Base-by-base conservation (phyloP, 1,284 basidiomycete species). In the Puccinia novopanici region DNA sequence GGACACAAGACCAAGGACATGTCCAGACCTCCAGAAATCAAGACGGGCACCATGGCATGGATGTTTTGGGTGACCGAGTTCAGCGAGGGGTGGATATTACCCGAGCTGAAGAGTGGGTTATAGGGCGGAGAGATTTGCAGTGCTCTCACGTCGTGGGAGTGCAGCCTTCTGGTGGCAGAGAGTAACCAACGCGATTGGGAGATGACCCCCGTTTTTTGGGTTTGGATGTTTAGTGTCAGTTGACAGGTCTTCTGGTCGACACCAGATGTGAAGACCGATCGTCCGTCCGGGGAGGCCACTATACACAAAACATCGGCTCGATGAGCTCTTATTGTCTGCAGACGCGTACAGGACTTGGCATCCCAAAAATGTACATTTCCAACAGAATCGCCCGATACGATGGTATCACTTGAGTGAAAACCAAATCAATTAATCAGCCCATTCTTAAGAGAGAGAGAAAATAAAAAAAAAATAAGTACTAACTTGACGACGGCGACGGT, bases 351-450 rank as follows among this genome's bases (percentile, higher is more conserved):
- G 67, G 93, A 95, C 82, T 89, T 88, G 17, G 92, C 90, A 85
- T 99, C 96, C 93, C 95, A 99, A 86, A 99, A 97, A 83, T 94
- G 97, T 82, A 99, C 94, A 84, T 90, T 91, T 34, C 97, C 97
- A 73, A 98, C 88, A 8, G 95, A 98, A 86, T 99, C 97, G 19
- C 95, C 96, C 2, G 94, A 95, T 52, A 98, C 89, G 77, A 98
- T 92, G 0, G 93, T 96, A 19, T 93, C 93, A 98, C 93, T 6
- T 92, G 93, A 54, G 0, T 83, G 30, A 40, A 70, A 54, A 74
- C 63, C 24, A 27, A 61, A 17, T 52, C 10, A 4, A 63, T 15
- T 45, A 10, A 19, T 37, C 22, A 68, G 59, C 70, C 40, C 52
- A 22, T 19, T 67, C 8, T 40, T 42, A n/a, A n/a, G n/a, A n/a